phyloP scores from a whole-genome alignment of 495 filamentous ascomycete genomes.

The Polyplosphaeria fusca region DNA sequence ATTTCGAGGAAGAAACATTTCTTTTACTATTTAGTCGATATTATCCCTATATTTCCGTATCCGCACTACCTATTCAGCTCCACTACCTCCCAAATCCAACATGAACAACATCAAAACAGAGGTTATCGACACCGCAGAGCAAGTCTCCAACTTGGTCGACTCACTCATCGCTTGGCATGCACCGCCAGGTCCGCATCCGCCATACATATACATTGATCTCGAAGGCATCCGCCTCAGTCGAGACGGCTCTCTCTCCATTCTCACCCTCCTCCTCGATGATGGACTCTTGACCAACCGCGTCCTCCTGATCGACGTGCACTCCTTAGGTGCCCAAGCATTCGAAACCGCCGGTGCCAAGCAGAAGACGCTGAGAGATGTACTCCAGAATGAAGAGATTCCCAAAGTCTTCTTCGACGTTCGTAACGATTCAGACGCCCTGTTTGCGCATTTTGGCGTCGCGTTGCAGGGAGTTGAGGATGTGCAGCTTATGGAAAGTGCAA shows the following conservation, averaged over 20 bases:
- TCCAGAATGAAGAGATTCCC: conserved; percentile 33
- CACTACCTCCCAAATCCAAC: not conserved
- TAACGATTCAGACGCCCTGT: conserved; percentile 58
- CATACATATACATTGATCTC: conserved; percentile 49
- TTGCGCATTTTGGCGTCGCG: conserved; percentile 39
- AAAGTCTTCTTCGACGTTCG: conserved; percentile 58
- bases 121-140: conserved; percentile 33
- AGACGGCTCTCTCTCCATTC: conserved; percentile 50
- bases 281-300: conserved; percentile 35
- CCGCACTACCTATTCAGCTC: not conserved
- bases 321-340: conserved; percentile 48
- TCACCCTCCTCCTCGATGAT: conserved; percentile 41
- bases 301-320: conserved; percentile 54
- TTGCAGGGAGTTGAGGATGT: conserved; percentile 50
- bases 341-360: conserved; percentile 32
- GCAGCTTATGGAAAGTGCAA: conserved; percentile 56
- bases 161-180: conserved; percentile 33
- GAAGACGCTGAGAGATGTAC: conserved; percentile 48
- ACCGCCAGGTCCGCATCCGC: conserved; percentile 28
- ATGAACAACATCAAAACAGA: conserved; percentile 32
- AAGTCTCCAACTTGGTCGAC: conserved; percentile 34
- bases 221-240: conserved; percentile 53
- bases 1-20: not conserved
- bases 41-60: too few relatives aligned
- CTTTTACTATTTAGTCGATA: not conserved